Evolutionary conservation across 2,329 filamentous ascomycete genomes (phyloP).

Genomic region (Fusarium sacchari): DNA sequence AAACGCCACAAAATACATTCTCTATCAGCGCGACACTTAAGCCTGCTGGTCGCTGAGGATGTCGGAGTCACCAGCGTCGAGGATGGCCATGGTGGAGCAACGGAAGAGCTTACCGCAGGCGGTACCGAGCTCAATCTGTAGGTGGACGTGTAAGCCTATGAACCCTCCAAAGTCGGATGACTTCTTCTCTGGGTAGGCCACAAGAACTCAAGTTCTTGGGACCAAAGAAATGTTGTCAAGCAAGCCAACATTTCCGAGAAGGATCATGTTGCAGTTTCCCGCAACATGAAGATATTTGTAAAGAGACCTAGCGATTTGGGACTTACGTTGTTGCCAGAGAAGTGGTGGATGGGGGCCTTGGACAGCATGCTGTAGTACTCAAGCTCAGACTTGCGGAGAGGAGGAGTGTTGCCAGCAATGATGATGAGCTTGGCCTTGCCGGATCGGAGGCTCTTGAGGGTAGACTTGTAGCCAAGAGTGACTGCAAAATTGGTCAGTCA

Average conservation of each 20-base stretch:
- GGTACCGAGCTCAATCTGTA: constrained; percentile 96
- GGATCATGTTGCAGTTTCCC: constrained; percentile 31
- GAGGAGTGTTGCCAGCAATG: constrained; percentile 92
- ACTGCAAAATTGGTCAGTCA: constrained; percentile 44
- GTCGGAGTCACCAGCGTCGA: constrained; percentile 98
- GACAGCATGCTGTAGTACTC: constrained; percentile 95
- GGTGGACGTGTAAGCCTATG: constrained; percentile 65
- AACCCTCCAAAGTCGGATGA: constrained; percentile 89
- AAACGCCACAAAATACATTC: constrained; percentile 56
- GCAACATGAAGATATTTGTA: constrained; percentile 30
- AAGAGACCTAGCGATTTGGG: constrained; percentile 42
- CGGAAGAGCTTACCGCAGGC: constrained; percentile 99
- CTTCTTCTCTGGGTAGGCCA: constrained; percentile 90
- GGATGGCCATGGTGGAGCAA: constrained; percentile 95
- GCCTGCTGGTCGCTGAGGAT: constrained; percentile 84
- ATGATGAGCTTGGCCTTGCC: constrained; percentile 99
- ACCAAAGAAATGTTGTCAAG: constrained; percentile 36
- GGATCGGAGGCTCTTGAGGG: constrained; percentile 86
- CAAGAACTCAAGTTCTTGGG: constrained; percentile 42
- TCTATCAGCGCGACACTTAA: constrained; percentile 54
- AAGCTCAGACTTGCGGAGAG: constrained; percentile 96
- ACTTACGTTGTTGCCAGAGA: constrained; percentile 98
- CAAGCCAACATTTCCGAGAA: constrained; percentile 40
- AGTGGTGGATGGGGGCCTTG: constrained; percentile 98
- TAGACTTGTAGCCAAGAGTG: constrained; percentile 56